Base-by-base conservation (phyloP, 352 stramenopile genomes). In the Globisporangium viniferum region DNA sequence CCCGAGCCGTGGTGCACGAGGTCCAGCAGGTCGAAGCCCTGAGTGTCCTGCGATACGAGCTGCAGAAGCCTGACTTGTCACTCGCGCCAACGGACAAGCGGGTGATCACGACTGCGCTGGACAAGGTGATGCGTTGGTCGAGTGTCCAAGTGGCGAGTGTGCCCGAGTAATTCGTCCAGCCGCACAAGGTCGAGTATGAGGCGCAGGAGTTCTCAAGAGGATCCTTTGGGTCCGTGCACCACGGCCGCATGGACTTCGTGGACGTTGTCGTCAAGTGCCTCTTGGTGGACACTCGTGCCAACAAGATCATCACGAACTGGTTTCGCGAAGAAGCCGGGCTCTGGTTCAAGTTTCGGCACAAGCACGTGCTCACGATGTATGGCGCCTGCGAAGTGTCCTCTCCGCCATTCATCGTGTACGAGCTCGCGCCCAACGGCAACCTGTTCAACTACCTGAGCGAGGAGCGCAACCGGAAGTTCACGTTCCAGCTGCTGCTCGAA, bases 311-410 rank as follows among this genome's bases (percentile, higher is more conserved):
- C 29, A 67, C 22, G 0, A 18, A 12, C 14, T 3, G 24, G 12
- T 67, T 67, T 14, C 22, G 33, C 2, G 4, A 56, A 4, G 68
- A 74, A 49, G 33, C 63, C 2, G 41, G 39, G 2, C 35, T 74
- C 15, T 74, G 68, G 63, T 63, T 64, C 44, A 10, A 7, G 2
- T 53, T 74, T 4, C 58, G 41, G 0, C 68, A 74, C 54, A 59
- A 59, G 20, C 58, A 74, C 36, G 57, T 73, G 22, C 14, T 73
- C 6, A 36, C 2, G 24, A 56, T 73, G 46, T 71, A 65, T 31
- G 68, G 64, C 14, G 68, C 63, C 7, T 65, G 68, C 35, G 55
- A 74, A 15, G 41, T 74, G 10, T 62, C 60, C 1, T 51, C 33
- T 29, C 55, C 54, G 18, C 55, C 64, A 7, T 69, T 59, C 36